phyloP scores from a whole-genome alignment of 768 basidiomycete species.

The Tylopilus plumbeoviolaceoides region DNA sequence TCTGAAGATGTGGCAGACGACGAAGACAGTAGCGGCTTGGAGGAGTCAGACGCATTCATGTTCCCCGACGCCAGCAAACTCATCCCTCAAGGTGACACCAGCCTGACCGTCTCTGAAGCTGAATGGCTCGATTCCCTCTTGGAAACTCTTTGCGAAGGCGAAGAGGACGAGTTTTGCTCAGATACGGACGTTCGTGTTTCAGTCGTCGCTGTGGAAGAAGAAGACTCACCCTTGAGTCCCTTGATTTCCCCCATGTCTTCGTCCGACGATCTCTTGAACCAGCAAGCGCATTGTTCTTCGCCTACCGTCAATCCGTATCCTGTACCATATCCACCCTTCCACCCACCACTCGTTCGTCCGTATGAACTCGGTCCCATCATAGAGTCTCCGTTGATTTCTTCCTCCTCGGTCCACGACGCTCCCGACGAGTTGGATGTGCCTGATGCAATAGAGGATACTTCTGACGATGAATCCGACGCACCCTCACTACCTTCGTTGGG shows the following conservation, averaged over 20 bases:
- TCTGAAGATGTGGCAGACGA: constrained; percentile 40
- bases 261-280: constrained; percentile 66
- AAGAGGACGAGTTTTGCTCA: constrained; percentile 54
- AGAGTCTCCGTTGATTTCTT: constrained; percentile 42
- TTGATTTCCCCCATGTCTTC: constrained; percentile 69
- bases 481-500: constrained; percentile 58
- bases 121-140: constrained; percentile 81
- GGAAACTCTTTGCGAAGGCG: constrained; percentile 68
- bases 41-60: constrained; percentile 67
- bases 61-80: constrained; percentile 73
- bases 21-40: constrained; percentile 41
- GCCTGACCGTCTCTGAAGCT: constrained; percentile 56
- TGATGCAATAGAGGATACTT: constrained; percentile 79
- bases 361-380: constrained; percentile 44
- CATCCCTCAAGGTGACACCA: constrained; percentile 30
- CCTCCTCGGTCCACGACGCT: constrained; percentile 41
- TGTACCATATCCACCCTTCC: constrained; percentile 63
- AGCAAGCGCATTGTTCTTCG: constrained; percentile 45
- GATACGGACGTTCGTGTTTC: constrained; percentile 46
- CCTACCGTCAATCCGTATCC: constrained; percentile 53
- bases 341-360: constrained; percentile 51
- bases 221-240: constrained; percentile 52
- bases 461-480: constrained; percentile 80
- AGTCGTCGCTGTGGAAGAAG: constrained; percentile 53
- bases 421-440: constrained; percentile 71